Base-by-base conservation (phyloP, 441 rosid genomes). In the Syzygium syzygioides region DNA sequence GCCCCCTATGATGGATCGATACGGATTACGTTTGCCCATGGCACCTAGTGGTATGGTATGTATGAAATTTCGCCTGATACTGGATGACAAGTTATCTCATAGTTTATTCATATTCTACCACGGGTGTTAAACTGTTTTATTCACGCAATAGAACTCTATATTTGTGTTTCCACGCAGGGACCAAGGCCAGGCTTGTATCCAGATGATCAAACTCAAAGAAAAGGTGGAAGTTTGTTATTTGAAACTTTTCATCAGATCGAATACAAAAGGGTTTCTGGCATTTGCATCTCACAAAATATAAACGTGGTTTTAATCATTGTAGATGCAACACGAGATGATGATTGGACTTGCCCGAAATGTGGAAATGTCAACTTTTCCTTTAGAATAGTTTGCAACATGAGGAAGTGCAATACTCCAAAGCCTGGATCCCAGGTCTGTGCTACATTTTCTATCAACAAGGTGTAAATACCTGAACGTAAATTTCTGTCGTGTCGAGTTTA, bases 1-100 rank as follows among this genome's bases (percentile, higher is more conserved):
- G 91, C 99, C 99, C 64, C 96, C 99, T 45, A 89, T 97, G 89
- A 95, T 98, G 94, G 99, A 98, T 90, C 95, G 99, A 10, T 97
- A 95, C 86, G 98, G 99, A 88, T 93, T 97, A 91, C 94, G 94
- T 85, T 91, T 98, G 94, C 95, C 99, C 41, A 95, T 98, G 95
- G 95, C 95, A 88, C 98, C 95, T 89, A 93, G 96, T 87, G 89
- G 96, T 37, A 93, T 98, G 99, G 99, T 98, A 95, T 89, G 96
- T 89, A 26, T 55, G 89, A 26, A 86, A 64, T 53, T 85, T 86
- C 64, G 28, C n/a, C 28, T 64, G 52, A 53, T 66, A 37, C 53
- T 55, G 23, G 18, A 48, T 85, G 59, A 23, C 48, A 37, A 62
- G 23, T 71, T 55, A 7, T 19, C 55, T 14, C 12, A 14, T 30